These are phyloP conservation scores for Mycena pura DNA, from an alignment of 768 basidiomycete species.

Conservation along the genomic window DNA sequence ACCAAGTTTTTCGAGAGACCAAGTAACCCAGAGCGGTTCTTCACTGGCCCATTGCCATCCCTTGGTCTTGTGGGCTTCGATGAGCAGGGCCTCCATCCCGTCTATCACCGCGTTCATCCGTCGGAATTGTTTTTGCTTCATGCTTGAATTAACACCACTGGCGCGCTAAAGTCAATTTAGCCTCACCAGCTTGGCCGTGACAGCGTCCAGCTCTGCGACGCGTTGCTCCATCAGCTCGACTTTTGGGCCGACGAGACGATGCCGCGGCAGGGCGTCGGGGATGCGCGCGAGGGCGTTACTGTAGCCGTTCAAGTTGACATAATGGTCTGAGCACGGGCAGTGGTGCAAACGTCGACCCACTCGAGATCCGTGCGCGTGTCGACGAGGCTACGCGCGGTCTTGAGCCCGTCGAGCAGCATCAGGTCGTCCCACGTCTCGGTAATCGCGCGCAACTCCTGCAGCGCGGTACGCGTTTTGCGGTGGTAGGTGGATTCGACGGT, in stretches of 20 bases:
- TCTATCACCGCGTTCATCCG: slow-evolving; percentile 71
- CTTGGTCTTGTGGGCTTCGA: slow-evolving; percentile 74
- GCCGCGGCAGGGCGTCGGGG: slow-evolving; percentile 61
- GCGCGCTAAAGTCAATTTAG: neutral
- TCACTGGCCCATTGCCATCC: slow-evolving; percentile 74
- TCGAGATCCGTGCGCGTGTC: slow-evolving; percentile 86
- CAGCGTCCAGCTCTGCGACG: slow-evolving; percentile 62
- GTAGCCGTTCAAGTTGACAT: slow-evolving; percentile 6
- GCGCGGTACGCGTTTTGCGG: slow-evolving; percentile 69
- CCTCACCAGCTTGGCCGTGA: slow-evolving; percentile 72
- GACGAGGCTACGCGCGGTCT: slow-evolving; percentile 71
- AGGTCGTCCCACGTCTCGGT: slow-evolving; percentile 85
- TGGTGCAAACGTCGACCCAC: slow-evolving; percentile 54
- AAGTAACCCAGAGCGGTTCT: slow-evolving; percentile 83
- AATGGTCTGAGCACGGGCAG: slow-evolving; percentile 6
- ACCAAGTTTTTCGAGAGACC: slow-evolving; percentile 85
- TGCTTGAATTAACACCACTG: neutral
- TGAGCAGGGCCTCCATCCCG: slow-evolving; percentile 64
- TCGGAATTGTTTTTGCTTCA: slow-evolving; percentile 73
- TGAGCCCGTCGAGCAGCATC: slow-evolving; percentile 79
- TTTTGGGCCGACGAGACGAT: slow-evolving; percentile 68
- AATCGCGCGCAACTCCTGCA: slow-evolving; percentile 70
- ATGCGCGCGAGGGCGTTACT: slow-evolving; percentile 72
- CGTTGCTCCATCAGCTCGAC: slow-evolving; percentile 71
- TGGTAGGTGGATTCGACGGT: slow-evolving; percentile 79